Evolutionary conservation across 257 asterid genomes (phyloP).

Genomic region (Knoxia roxburghii): DNA sequence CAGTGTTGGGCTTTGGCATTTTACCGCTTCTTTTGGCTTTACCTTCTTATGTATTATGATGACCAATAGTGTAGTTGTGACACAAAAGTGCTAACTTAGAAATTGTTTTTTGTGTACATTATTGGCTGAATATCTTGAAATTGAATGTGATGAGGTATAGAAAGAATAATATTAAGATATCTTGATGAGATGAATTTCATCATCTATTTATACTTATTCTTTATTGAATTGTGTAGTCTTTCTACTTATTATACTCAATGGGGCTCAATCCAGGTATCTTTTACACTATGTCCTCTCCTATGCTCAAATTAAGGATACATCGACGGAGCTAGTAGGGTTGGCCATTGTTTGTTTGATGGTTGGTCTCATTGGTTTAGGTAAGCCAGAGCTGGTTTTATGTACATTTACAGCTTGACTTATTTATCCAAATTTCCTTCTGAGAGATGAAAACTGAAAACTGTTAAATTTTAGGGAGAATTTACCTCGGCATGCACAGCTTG

Average conservation of each 20-base stretch:
- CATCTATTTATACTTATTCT: background rate
- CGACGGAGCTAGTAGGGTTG: slow-evolving; percentile 37
- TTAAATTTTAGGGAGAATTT: slow-evolving; percentile 62
- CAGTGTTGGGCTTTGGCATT: background rate
- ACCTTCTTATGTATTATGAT: background rate
- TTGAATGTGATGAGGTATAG: background rate
- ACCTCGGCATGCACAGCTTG: slow-evolving; percentile 96
- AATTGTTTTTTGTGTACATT: background rate
- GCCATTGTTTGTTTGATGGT: slow-evolving; percentile 49
- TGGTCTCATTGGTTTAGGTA: slow-evolving; percentile 70
- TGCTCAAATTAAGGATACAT: slow-evolving; percentile 30
- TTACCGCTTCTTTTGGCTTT: background rate
- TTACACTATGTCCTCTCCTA: slow-evolving; percentile 57
- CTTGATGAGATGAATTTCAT: background rate
- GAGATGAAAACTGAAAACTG: slow-evolving; percentile 11
- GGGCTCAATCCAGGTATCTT: slow-evolving; percentile 51
- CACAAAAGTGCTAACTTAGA: background rate
- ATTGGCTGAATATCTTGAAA: background rate
- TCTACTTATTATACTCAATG: slow-evolving; percentile 8
- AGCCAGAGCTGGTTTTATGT: slow-evolving; percentile 20
- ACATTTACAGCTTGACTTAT: slow-evolving; percentile 14
- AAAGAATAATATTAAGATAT: background rate
- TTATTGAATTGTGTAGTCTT: slow-evolving; percentile 1
- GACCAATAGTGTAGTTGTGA: background rate
- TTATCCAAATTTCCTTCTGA: slow-evolving; percentile 7